A percentile compares a stretch with the other conserved stretches of the same genome.
Evolutionary conservation across 1,284 basidiomycete genomes (phyloP).

Genomic region (Cryptococcus amylolentus): DNA sequence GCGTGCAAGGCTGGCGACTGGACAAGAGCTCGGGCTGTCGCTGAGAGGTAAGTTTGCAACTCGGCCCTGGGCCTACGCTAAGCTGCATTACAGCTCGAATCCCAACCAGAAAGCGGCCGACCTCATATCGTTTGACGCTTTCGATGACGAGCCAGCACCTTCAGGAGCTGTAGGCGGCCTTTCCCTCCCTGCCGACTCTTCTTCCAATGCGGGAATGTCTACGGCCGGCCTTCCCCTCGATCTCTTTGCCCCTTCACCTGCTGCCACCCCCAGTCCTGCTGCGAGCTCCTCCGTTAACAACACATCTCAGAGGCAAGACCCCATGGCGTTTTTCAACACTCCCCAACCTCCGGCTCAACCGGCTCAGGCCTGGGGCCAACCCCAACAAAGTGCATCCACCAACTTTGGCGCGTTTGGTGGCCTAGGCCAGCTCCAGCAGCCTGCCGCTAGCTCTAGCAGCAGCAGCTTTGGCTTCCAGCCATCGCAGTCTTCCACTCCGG

Average conservation of each 20-base stretch:
- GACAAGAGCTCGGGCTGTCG: constrained; percentile 42
- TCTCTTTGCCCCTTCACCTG: constrained; percentile 45
- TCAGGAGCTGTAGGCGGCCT: constrained; percentile 30
- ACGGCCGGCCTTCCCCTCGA: constrained; percentile 48
- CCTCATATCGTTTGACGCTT: constrained; percentile 51
- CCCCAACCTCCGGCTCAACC: constrained; percentile 10
- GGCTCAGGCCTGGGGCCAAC: constrained; percentile 4
- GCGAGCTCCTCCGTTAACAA: constrained; percentile 3
- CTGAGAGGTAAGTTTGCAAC: constrained; percentile 30
- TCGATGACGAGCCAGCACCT: constrained; percentile 40
- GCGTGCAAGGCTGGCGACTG: constrained; percentile 88
- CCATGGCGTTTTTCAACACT: constrained; percentile 48
- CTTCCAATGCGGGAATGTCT: constrained; percentile 29
- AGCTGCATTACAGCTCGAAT: constrained; percentile 28
- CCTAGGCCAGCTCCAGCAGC: background rate
- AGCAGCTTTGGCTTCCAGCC: background rate
- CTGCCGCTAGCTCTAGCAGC: background rate
- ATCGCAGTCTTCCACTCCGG: constrained; percentile 9
- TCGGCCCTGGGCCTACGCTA: background rate
- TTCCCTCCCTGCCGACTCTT: constrained; percentile 32
- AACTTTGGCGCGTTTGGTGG: constrained; percentile 9
- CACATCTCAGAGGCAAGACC: constrained; percentile 28
- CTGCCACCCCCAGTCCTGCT: constrained; percentile 22
- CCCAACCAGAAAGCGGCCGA: constrained; percentile 45
- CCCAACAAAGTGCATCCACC: constrained; percentile 7